Base-by-base conservation (phyloP, 768 basidiomycete species). In the Tricholoma saponaceum region DNA sequence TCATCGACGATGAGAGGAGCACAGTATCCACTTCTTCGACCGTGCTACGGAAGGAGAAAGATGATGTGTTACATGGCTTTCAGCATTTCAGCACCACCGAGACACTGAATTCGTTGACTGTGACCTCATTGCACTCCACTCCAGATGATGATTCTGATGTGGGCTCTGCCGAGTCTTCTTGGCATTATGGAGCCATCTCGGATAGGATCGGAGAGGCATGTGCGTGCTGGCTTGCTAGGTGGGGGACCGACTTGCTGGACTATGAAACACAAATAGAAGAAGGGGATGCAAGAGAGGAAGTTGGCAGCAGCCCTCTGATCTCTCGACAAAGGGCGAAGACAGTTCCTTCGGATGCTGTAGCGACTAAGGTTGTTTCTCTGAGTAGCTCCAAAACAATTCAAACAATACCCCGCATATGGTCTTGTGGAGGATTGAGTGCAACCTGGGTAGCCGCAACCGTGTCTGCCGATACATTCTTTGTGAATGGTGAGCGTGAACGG, bases 141-240 rank as follows among this genome's bases (percentile, higher is more conserved):
- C 60, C 64, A 43, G 64, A 66, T 3, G 67, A 64, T 28, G 62
- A 65, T 49, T 52, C 52, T 4, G 55, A 59, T 13, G 56, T 51
- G 10, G 22, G 22, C 30, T 7, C 52, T 20, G 66, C 26, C 62
- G 67, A 67, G 13, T 77, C 80, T 1, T 74, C 74, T 33, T 89
- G 85, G 63, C 80, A 85, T 66, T 96, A 97, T 65, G 95, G 94
- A n/a, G 79, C 83, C n/a, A 78, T 94, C 9, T 90, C 90, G 0
- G 85, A 93, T 71, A 95, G 92, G 74, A 91, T 97, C 56, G 95
- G 95, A 12, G 93, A 96, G 71, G 88, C 92, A 0, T 87, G 88
- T 62, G 82, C 83, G 2, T 92, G 89, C 69, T 98, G 94, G 93
- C 76, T 97, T 16, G 80, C 86, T 0, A 78, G 91, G 44, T 98